phyloP scores from a whole-genome alignment of 2,329 filamentous ascomycete species.

The Alternaria sp. region DNA sequence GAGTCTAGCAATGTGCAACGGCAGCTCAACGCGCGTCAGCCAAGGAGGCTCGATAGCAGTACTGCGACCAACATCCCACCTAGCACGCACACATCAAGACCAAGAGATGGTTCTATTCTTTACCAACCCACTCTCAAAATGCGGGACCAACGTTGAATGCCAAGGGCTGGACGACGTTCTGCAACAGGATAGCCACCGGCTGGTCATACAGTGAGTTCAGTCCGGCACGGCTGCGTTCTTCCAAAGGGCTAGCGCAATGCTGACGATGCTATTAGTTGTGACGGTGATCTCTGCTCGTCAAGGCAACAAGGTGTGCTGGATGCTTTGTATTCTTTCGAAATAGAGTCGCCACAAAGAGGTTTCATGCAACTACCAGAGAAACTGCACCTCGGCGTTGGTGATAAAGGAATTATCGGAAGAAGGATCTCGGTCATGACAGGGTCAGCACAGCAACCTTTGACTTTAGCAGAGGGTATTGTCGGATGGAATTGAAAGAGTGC shows the following conservation, averaged over 20 bases:
- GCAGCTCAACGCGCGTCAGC: slow-evolving; percentile 33
- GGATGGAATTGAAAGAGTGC: slow-evolving; percentile 40
- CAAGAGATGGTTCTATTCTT: slow-evolving; percentile 39
- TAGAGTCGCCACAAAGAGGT: slow-evolving; percentile 8
- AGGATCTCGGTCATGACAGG: slow-evolving; percentile 39
- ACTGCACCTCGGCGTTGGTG: slow-evolving; percentile 41
- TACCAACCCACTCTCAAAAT: slow-evolving; percentile 29
- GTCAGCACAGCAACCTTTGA: slow-evolving; percentile 23
- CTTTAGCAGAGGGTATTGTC: slow-evolving; percentile 41
- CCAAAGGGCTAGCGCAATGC: not conserved
- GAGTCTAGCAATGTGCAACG: slow-evolving; percentile 37
- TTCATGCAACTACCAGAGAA: slow-evolving; percentile 26
- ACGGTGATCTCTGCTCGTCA: slow-evolving; percentile 37
- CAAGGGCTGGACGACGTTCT: slow-evolving; percentile 25
- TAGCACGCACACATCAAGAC: slow-evolving; percentile 8
- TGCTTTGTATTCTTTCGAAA: slow-evolving; percentile 36
- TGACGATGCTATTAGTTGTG: slow-evolving; percentile 19
- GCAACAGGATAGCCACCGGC: slow-evolving; percentile 23
- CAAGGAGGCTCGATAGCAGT: slow-evolving; percentile 48
- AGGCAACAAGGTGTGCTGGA: not conserved
- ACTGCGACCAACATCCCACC: slow-evolving; percentile 26
- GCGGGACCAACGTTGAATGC: slow-evolving; percentile 37
- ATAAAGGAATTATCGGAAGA: slow-evolving; percentile 42
- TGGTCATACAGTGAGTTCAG: slow-evolving; percentile 41
- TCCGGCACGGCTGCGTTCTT: not conserved